Base-by-base conservation (phyloP, 2,329 filamentous ascomycete genomes). In the Cordyceps tenuipes region DNA sequence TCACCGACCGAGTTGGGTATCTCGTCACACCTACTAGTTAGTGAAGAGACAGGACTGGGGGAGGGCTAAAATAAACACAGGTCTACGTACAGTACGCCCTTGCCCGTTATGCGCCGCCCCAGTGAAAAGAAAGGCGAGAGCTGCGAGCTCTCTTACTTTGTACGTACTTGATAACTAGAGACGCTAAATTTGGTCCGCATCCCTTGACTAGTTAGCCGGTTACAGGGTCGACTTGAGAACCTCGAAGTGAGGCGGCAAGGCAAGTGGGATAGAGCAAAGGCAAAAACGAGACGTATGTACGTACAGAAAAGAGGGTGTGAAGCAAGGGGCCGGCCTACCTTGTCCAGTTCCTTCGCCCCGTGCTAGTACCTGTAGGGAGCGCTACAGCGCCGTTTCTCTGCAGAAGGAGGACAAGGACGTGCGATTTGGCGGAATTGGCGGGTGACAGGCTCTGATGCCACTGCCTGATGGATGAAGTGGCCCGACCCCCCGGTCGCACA, bases 311-410 rank as follows among this genome's bases (percentile, higher is more conserved):
- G 53, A 26, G 34, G 53, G 53, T 56, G 53, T 56, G 26, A 36
- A 44, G 50, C 17, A 31, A 17, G 34, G 7, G 23, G 23, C 23
- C 31, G 13, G 23, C 13, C 34, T 46, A 5, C 34, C 10, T 10
- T 13, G 8, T 36, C 34, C 34, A 36, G 34, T 36, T 13, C 9
- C 8, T 36, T 36, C 56, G 36, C 31, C 23, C 26, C 29, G 36
- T 51, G 56, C 47, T 58, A 58, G 56, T 51, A 50, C 47, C n/a
- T 50, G 46, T 51, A 36, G 26, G 56, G 56, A 58, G 56, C 10
- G n/a, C 13, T 21, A 58, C 46, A 51, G 56, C 56, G 56, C 55
- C 34, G 34, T 13, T 46, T 23, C 19, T 21, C 17, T 34, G 39
- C 8, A 13, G 15, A 21, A 29, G 5, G 29, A 29, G 29, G 7